These are phyloP conservation scores for Arabidopsis lyrata DNA, from an alignment of 441 rosid genomes.

Conservation along the genomic window DNA sequence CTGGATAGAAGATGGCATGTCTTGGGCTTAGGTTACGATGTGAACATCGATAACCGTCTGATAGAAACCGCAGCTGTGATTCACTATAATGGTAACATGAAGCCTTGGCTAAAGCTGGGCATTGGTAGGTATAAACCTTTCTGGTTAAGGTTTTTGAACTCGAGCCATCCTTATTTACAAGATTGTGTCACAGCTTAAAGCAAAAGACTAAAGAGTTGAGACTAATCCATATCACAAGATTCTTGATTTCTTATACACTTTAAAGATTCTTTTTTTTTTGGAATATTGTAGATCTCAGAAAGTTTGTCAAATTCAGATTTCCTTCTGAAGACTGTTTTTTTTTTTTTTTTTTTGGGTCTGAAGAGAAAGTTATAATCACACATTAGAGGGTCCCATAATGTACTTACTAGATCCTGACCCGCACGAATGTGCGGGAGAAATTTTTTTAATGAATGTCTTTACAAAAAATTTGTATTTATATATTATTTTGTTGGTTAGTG, in stretches of 20 bases:
- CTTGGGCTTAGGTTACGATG: slow-evolving; percentile 89
- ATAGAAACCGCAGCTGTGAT: slow-evolving; percentile 91
- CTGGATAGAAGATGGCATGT: slow-evolving; percentile 98
- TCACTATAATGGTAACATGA: slow-evolving; percentile 93
- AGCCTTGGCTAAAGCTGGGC: slow-evolving; percentile 91
- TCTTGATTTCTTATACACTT: slow-evolving; percentile 37
- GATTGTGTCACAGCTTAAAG: slow-evolving; percentile 58
- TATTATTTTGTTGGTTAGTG: too few relatives aligned
- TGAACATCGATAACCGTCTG: slow-evolving; percentile 79
- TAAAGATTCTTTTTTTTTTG: slow-evolving; percentile 37
- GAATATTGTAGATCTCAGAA: slow-evolving; percentile 43
- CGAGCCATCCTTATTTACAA: slow-evolving; percentile 68
- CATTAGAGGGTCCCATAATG: slow-evolving; percentile 24
- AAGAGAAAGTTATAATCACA: slow-evolving; percentile 21
- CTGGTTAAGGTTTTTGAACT: slow-evolving; percentile 82
- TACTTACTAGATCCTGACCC: too few relatives aligned
- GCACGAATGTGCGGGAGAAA: too few relatives aligned
- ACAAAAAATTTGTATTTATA: too few relatives aligned
- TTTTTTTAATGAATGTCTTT: too few relatives aligned
- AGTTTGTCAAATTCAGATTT: slow-evolving; percentile 27
- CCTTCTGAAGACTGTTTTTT: slow-evolving; percentile 19
- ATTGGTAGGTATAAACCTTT: slow-evolving; percentile 82
- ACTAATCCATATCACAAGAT: slow-evolving; percentile 34
- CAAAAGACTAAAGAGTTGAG: slow-evolving; percentile 33
- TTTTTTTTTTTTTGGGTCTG: slow-evolving; percentile 24